Base-by-base conservation (phyloP, 129 eudicot genomes). In the Tagetes erecta region DNA sequence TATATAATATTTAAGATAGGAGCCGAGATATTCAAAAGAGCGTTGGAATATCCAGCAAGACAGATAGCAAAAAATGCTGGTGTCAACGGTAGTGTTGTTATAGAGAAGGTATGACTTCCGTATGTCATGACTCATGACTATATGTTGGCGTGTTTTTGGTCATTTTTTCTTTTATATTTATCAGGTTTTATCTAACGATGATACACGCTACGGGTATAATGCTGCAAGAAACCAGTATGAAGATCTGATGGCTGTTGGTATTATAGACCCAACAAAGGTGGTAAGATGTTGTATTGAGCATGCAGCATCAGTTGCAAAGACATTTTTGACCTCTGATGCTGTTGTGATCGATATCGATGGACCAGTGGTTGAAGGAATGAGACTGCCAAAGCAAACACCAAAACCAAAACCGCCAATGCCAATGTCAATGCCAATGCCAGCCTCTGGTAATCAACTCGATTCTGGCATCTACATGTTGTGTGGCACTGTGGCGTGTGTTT, bases 31-130 rank as follows among this genome's bases (percentile, higher is more conserved):
- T 76, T 87, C 53, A 86, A 85, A 80, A 85, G 84, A 81, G 98
- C 98, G 8, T 63, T 92, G 83, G 74, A 78, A 35, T 92, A 90
- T 81, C 98, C 98, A 6, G 79, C 81, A 75, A 92, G 89, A 72
- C 86, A 81, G 80, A 92, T 92, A 50, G 96, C 98, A 69, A 86
- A 83, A 83, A 92, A 89, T 74, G 91, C 95, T n/a, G 98, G 98
- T 10, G 86, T 81, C n/a, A 92, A 90, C 42, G 95, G 98, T 44
- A 92, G 85, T 47, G 71, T 78, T 73, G 95, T 92, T 35, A 83
- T 86, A 75, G 81, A 86, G 68, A 89, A 89, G 96, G 98, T 92
- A 76, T 53, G 62, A 39, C 49, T 50, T 33, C 35, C 41, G 20
- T 33, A 12, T 14, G 37, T 14, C 11, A 40, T 64, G 14, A 47